Evolutionary conservation across 2,329 filamentous ascomycete species (phyloP), one percentile per base, ranked within the genome.

Genomic region (Scleromitrula shiraiana): DNA sequence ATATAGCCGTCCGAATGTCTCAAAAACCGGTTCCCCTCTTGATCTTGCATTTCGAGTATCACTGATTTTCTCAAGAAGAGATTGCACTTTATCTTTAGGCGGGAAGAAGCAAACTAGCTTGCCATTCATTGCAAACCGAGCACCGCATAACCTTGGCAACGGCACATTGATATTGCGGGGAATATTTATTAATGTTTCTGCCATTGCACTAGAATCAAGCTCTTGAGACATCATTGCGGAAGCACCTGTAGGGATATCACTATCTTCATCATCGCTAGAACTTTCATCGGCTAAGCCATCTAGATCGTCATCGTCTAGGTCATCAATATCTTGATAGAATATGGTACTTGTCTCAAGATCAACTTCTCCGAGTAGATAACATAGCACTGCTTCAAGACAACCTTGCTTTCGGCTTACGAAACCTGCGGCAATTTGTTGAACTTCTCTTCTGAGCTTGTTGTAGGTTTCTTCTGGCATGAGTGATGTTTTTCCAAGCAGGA

Each of bases 181-280:
- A 6, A 70, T 67, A 2, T 74, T 70, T 2, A 71, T 72, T 37
- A 81, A 66, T 2, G 75, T 73, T 4, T 72, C 72, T 36, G 77
- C 76, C 4, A 72, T 68, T 19, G 68, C 70, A 51, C 74, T 78
- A 7, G 72, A 70, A 36, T 70, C 72, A 19, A 82, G 67, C 54
- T 82, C 78, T 53, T 81, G 78, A 6, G 78, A 82, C 75, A 82
- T 77, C 46, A 75, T 74, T 10, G 72, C 74, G 7, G 61, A 64
- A 26, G 59, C 56, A 35, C 60, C 60, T n/a, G 61, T 54, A 23
- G 62, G 62, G 37, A 64, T 62, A 53, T 64, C 55, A 10, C 67
- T 68, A 40, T 90, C 87, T 55, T 90, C 86, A 51, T 88, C 84
- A 53, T 88, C 84, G 58, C 86, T 94, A 3, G 88, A 96, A 56